Conservation (phyloP, 2,329 filamentous ascomycete genomes). For the Phoma herbarum region DNA sequence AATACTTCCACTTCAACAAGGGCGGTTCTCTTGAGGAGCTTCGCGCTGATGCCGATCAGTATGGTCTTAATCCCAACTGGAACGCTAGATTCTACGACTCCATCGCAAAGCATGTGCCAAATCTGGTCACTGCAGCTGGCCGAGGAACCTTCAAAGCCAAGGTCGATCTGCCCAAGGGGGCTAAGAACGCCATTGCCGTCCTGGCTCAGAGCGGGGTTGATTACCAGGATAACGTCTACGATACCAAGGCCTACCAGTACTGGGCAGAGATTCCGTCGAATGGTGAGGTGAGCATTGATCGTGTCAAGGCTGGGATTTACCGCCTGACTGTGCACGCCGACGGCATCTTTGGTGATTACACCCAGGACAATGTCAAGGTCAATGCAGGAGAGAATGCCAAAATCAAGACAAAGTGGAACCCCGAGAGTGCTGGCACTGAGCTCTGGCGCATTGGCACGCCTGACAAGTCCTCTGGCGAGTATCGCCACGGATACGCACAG, state of each 20-base stretch:
- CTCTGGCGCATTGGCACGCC: slow-evolving; percentile 70
- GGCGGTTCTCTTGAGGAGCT: slow-evolving; percentile 57
- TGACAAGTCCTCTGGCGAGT: slow-evolving; percentile 69
- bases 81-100: slow-evolving; percentile 69
- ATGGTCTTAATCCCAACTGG: slow-evolving; percentile 62
- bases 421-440: slow-evolving; percentile 65
- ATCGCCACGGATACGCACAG: slow-evolving; percentile 62
- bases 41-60: slow-evolving; percentile 62
- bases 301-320: slow-evolving; percentile 66
- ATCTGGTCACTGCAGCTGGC: slow-evolving; percentile 63
- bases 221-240: slow-evolving; percentile 66
- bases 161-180: slow-evolving; percentile 61
- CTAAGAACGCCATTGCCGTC: slow-evolving; percentile 62
- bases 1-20: slow-evolving; percentile 70
- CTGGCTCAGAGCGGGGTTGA: slow-evolving; percentile 62
- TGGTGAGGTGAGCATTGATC: slow-evolving; percentile 62
- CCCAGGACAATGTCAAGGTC: slow-evolving; percentile 61
- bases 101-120: slow-evolving; percentile 66
- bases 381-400: slow-evolving; percentile 51
- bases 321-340: slow-evolving; percentile 70
- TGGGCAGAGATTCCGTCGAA: slow-evolving; percentile 60
- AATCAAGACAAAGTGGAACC: slow-evolving; percentile 56
- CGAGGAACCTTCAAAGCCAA: slow-evolving; percentile 62
- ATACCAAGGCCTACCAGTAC: slow-evolving; percentile 66
- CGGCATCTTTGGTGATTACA: slow-evolving; percentile 67